Conservation (phyloP, 2,329 filamentous ascomycete species). For the Ambrosiella cleistominuta region DNA sequence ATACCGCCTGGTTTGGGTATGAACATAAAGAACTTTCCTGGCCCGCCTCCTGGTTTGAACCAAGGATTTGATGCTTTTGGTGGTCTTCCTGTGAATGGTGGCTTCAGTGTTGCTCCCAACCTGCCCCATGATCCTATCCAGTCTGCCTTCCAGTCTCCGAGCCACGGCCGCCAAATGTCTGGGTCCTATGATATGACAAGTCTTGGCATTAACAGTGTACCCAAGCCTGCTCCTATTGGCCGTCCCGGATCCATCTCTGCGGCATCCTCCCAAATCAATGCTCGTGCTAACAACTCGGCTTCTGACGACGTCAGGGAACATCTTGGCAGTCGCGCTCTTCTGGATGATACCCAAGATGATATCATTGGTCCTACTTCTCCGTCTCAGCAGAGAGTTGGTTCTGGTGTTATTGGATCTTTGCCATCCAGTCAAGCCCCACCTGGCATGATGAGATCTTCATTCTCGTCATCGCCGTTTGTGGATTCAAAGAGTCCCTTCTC, state of each 20-base stretch:
- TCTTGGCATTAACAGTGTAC: constrained; percentile 30
- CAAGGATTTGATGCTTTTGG: constrained; percentile 6
- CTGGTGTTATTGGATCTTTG: constrained; percentile 3
- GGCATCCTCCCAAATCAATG: constrained; percentile 16
- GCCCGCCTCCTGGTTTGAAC: constrained; percentile 5
- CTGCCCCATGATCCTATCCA: constrained; percentile 10
- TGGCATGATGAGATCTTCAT: constrained; percentile 4
- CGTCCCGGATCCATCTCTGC: constrained; percentile 52
- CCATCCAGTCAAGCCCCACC: constrained; percentile 14
- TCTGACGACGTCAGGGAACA: constrained; percentile 56
- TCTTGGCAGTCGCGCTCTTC: constrained; percentile 74
- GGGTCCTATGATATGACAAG: constrained; percentile 41
- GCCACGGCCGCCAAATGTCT: constrained; percentile 63
- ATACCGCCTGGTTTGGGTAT: constrained; percentile 8
- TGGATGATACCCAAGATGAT: constrained; percentile 45
- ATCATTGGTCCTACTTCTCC: not conserved
- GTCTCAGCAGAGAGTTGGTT: constrained; percentile 7
- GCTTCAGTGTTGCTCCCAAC: not conserved
- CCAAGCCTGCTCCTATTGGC: constrained; percentile 76
- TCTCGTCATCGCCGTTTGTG: constrained; percentile 20
- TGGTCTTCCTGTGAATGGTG: constrained; percentile 5
- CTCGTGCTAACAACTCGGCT: constrained; percentile 17
- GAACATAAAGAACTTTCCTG: constrained; percentile 26
- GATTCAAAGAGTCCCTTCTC: constrained; percentile 23
- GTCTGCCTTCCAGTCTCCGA: constrained; percentile 6